phyloP scores from a whole-genome alignment of 305 asterid species.

The Solanum chacoense region DNA sequence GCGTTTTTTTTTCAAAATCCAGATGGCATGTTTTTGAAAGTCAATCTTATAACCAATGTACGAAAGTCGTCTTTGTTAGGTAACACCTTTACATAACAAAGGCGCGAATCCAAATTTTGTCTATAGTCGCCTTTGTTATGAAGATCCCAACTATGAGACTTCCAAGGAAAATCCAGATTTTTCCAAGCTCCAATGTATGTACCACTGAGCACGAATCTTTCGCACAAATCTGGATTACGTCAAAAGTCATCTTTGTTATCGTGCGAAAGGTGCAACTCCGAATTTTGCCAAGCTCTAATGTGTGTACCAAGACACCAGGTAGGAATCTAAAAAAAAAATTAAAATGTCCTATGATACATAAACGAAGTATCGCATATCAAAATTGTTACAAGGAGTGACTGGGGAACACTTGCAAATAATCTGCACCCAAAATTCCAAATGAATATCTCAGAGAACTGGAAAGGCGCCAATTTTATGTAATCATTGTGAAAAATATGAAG shows the following conservation, averaged over 20 bases:
- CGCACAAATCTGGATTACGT: too few relatives aligned
- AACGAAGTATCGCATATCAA: not conserved
- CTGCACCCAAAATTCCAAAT: not conserved
- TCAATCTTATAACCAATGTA: not conserved
- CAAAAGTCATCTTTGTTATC: too few relatives aligned
- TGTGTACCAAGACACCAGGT: too few relatives aligned
- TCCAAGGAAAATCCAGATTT: too few relatives aligned
- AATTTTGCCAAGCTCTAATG: too few relatives aligned
- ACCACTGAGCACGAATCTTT: too few relatives aligned
- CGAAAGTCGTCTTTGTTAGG: not conserved
- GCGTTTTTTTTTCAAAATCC: not conserved
- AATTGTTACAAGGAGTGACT: not conserved
- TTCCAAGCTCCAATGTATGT: too few relatives aligned
- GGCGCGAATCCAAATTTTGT: not conserved
- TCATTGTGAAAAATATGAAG: not conserved
- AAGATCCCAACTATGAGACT: too few relatives aligned
- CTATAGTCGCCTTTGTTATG: too few relatives aligned
- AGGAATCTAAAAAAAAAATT: too few relatives aligned
- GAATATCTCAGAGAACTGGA: not conserved
- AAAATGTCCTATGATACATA: too few relatives aligned
- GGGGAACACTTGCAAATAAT: not conserved
- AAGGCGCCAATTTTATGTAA: not conserved
- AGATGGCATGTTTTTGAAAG: not conserved
- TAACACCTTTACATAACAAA: not conserved
- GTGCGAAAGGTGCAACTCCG: too few relatives aligned